Percentiles rank a stretch among this genome's conserved stretches.
phyloP scores from a whole-genome alignment of 192 early-diverging fungal species.

The Spizellomyces sp. region DNA sequence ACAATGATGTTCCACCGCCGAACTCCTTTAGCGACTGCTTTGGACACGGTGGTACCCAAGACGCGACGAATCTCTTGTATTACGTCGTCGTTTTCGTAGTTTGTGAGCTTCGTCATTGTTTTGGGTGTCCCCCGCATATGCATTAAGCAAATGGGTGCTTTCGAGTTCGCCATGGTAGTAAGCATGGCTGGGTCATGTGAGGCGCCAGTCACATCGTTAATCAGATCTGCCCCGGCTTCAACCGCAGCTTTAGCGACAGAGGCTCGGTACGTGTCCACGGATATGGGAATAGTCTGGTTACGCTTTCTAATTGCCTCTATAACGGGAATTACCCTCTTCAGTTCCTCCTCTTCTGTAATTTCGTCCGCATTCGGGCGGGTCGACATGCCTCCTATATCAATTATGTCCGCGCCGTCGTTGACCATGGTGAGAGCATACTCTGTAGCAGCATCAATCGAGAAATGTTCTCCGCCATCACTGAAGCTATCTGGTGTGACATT shows the following conservation, averaged over 20 bases:
- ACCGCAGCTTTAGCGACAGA: constrained; percentile 85
- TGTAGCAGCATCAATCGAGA: constrained; percentile 66
- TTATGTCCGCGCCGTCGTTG: constrained; percentile 80
- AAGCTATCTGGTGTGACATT: constrained; percentile 98
- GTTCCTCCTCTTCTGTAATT: constrained; percentile 73
- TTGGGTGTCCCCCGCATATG: constrained; percentile 95
- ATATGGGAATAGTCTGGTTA: constrained; percentile 73
- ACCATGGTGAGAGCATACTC: constrained; percentile 69
- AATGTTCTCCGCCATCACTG: constrained; percentile 82
- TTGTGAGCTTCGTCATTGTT: constrained; percentile 78
- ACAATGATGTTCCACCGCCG: constrained; percentile 95
- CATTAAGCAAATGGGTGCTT: constrained; percentile 91
- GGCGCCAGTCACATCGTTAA: constrained; percentile 97
- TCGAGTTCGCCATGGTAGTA: constrained; percentile 70
- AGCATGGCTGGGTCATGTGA: constrained; percentile 76
- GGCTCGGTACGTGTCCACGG: constrained; percentile 91
- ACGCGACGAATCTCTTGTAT: constrained; percentile 69
- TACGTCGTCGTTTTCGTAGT: constrained; percentile 76
- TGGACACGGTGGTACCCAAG: constrained; percentile 67
- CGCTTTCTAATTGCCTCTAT: constrained; percentile 70
- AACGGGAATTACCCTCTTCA: constrained; percentile 80
- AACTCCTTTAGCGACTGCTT: constrained; percentile 79
- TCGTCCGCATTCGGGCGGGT: constrained; percentile 86
- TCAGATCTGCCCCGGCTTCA: constrained; percentile 84
- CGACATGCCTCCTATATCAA: constrained; percentile 95